Evolutionary conservation across 495 filamentous ascomycete species (phyloP).

Genomic region (Haplographium delicatum): DNA sequence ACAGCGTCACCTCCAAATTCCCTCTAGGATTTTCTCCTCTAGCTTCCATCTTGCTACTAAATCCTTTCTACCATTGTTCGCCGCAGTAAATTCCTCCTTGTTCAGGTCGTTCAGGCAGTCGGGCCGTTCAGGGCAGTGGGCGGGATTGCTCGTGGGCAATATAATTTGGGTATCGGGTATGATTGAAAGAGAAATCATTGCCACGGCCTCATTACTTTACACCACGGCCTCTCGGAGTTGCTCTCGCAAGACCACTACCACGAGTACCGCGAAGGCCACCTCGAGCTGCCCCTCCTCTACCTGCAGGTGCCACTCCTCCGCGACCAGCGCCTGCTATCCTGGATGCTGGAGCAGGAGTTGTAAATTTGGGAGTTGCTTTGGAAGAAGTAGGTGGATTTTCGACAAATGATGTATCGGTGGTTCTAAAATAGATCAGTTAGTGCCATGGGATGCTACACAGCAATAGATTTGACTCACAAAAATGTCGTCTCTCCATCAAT

Average conservation of each 20-base stretch:
- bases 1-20: no score
- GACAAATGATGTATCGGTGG: constrained; percentile 90
- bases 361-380: constrained; percentile 60
- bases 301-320: constrained; percentile 10
- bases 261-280: constrained; percentile 32
- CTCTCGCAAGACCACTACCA: constrained; percentile 41
- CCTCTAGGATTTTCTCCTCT: no score
- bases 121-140: no score
- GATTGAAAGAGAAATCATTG: constrained; percentile 3
- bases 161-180: no score
- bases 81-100: no score
- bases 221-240: constrained; percentile 33
- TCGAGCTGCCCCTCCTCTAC: constrained; percentile 25
- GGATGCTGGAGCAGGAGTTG: constrained; percentile 43
- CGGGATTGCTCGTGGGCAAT: no score
- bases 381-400: constrained; percentile 75
- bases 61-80: no score
- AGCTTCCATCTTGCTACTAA: no score
- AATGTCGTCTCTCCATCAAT: constrained; percentile 76
- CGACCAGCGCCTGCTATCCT: constrained; percentile 14
- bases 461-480: constrained; percentile 51
- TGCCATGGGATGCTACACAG: not conserved
- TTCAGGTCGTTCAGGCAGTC: no score
- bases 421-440: constrained; percentile 52
- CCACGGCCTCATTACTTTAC: constrained; percentile 25